Evolutionary conservation across 352 stramenopile genomes (phyloP).

Genomic region (Paralagenidium karlingii): DNA sequence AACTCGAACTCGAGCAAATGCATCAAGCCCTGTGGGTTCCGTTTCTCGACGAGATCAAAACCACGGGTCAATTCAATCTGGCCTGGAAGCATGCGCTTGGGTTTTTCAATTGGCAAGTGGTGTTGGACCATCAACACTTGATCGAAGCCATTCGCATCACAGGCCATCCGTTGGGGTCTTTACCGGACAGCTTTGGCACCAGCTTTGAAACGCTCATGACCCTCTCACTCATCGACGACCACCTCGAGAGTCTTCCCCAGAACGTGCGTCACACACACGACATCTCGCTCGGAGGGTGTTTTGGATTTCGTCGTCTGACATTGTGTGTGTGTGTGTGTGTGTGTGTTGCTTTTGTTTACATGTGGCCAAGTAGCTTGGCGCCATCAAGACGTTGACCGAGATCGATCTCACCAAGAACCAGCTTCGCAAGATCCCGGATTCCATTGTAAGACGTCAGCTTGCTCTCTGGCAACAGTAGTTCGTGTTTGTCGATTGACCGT

Average conservation of each 20-base stretch:
- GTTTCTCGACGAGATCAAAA: conserved; percentile 17
- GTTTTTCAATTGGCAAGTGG: conserved; percentile 37
- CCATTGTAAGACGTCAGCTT: conserved; percentile 7
- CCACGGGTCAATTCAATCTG: conserved; percentile 46
- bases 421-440: conserved; percentile 25
- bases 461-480: no score
- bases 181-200: conserved; percentile 15
- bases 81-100: conserved; percentile 42
- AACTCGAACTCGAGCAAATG: conserved; percentile 12
- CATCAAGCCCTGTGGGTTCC: conserved; percentile 34
- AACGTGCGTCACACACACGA: conserved; percentile 16
- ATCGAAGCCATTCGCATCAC: conserved; percentile 42
- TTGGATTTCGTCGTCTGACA: neutral
- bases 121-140: conserved; percentile 24
- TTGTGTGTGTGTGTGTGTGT: neutral
- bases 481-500: neutral
- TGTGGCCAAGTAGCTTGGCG: conserved; percentile 17
- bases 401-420: conserved; percentile 56
- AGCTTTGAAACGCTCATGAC: conserved; percentile 20
- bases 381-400: conserved; percentile 18
- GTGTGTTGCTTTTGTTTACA: neutral
- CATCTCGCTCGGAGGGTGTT: neutral
- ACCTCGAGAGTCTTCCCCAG: conserved; percentile 27
- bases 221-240: conserved; percentile 34
- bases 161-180: conserved; percentile 16